phyloP scores from a whole-genome alignment of 768 basidiomycete genomes.

The Boletus huronensis region DNA sequence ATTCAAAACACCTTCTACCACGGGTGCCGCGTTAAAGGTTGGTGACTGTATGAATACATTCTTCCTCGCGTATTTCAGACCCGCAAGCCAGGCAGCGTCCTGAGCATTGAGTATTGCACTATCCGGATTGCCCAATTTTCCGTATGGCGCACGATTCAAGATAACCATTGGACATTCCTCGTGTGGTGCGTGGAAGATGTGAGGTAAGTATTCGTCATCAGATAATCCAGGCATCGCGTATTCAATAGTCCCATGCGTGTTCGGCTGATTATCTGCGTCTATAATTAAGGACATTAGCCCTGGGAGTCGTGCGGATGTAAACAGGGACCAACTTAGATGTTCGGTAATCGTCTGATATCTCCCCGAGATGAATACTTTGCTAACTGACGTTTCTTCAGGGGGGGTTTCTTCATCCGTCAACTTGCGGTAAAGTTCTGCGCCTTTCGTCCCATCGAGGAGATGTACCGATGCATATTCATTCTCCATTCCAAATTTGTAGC shows the following conservation, averaged over 20 bases:
- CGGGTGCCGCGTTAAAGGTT: slow-evolving; percentile 63
- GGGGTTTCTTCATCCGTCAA: slow-evolving; percentile 13
- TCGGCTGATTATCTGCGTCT: slow-evolving; percentile 36
- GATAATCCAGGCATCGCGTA: slow-evolving; percentile 24
- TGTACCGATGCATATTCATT: slow-evolving; percentile 29
- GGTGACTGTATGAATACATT: slow-evolving; percentile 74
- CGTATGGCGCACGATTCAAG: slow-evolving; percentile 60
- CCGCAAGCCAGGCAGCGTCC: slow-evolving; percentile 66
- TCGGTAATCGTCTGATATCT: slow-evolving; percentile 37
- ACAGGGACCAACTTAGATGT: slow-evolving; percentile 35
- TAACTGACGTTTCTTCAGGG: slow-evolving; percentile 5
- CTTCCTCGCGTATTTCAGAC: slow-evolving; percentile 53
- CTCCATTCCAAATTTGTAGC: slow-evolving; percentile 39
- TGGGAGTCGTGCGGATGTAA: not conserved
- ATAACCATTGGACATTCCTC: slow-evolving; percentile 60
- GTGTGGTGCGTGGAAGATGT: slow-evolving; percentile 57
- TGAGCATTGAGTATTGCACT: slow-evolving; percentile 52
- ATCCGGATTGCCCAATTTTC: slow-evolving; percentile 43
- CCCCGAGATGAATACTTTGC: slow-evolving; percentile 28
- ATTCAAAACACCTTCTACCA: slow-evolving; percentile 54
- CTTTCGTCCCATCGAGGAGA: slow-evolving; percentile 26
- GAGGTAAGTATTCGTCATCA: slow-evolving; percentile 56
- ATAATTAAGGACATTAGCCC: slow-evolving; percentile 10
- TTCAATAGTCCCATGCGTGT: slow-evolving; percentile 31
- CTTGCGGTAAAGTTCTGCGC: slow-evolving; percentile 25